Conservation (phyloP, 129 eudicot genomes). For the Ambrosia trifida region DNA sequence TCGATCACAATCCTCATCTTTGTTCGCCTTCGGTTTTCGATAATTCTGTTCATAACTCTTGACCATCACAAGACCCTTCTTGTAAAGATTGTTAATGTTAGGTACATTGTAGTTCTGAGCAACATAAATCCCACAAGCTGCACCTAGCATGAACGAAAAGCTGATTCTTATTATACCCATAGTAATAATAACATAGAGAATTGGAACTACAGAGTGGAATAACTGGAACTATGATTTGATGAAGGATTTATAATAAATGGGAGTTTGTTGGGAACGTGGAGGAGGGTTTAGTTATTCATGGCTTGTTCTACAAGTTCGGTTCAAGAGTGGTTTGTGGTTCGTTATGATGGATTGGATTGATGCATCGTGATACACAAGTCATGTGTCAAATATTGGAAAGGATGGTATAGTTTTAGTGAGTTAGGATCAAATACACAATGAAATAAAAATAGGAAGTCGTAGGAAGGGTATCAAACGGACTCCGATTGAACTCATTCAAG, state of each 20-base stretch:
- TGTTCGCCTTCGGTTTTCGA: constrained; percentile 33
- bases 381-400: too few relatives aligned
- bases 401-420: too few relatives aligned
- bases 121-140: constrained; percentile 53
- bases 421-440: too few relatives aligned
- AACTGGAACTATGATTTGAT: constrained; percentile 10
- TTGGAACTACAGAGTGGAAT: constrained; percentile 3
- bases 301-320: constrained; percentile 44
- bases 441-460: too few relatives aligned
- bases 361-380: neutral
- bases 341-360: neutral
- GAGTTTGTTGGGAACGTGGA: constrained; percentile 25
- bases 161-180: constrained; percentile 49
- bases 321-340: constrained; percentile 17
- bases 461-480: too few relatives aligned
- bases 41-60: constrained; percentile 41
- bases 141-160: constrained; percentile 47
- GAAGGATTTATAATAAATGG: neutral
- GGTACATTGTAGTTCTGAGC: constrained; percentile 64
- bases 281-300: constrained; percentile 24
- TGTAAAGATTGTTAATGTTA: constrained; percentile 27
- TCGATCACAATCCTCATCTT: constrained; percentile 23
- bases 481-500: too few relatives aligned
- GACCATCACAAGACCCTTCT: constrained; percentile 32
- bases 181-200: neutral